These are phyloP conservation scores for Hypocrella siamensis DNA, from an alignment of 2,329 filamentous ascomycete genomes.

Conservation along the genomic window DNA sequence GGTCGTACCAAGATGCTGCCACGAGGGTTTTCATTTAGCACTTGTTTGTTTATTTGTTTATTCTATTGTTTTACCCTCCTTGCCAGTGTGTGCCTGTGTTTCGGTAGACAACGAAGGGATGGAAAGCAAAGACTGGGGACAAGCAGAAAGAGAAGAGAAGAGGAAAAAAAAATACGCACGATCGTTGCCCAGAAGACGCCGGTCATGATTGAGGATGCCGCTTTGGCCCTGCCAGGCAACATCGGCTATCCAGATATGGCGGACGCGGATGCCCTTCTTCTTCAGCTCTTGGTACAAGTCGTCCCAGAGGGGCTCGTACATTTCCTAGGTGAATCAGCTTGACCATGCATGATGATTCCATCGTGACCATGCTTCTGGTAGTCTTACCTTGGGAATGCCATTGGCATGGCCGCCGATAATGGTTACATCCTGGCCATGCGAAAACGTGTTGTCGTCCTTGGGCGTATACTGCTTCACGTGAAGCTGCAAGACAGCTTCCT, in stretches of 20 bases:
- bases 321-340: conserved; percentile 39
- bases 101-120: too few species aligned
- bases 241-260: conserved; percentile 81
- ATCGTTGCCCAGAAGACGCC: conserved; percentile 56
- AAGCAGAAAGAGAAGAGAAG: not conserved
- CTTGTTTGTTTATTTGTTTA: too few species aligned
- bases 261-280: conserved; percentile 49
- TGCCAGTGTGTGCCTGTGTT: too few species aligned
- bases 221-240: conserved; percentile 74
- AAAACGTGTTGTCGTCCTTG: conserved; percentile 52
- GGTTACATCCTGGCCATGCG: conserved; percentile 63
- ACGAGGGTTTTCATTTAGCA: too few species aligned
- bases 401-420: conserved; percentile 82
- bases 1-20: conserved; percentile 70
- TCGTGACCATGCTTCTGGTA: not conserved
- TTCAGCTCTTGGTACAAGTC: conserved; percentile 50
- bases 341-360: not conserved
- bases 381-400: conserved; percentile 71
- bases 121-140: not conserved
- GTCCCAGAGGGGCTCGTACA: conserved; percentile 87
- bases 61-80: not conserved
- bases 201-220: conserved; percentile 57
- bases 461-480: conserved; percentile 83
- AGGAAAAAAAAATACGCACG: conserved; percentile 33
- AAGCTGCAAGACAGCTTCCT: conserved; percentile 60